A percentile compares a stretch with the other conserved stretches of the same genome.
These are phyloP conservation scores for Penicillium polonicum DNA, from an alignment of 2,329 filamentous ascomycete species.

Conservation along the genomic window DNA sequence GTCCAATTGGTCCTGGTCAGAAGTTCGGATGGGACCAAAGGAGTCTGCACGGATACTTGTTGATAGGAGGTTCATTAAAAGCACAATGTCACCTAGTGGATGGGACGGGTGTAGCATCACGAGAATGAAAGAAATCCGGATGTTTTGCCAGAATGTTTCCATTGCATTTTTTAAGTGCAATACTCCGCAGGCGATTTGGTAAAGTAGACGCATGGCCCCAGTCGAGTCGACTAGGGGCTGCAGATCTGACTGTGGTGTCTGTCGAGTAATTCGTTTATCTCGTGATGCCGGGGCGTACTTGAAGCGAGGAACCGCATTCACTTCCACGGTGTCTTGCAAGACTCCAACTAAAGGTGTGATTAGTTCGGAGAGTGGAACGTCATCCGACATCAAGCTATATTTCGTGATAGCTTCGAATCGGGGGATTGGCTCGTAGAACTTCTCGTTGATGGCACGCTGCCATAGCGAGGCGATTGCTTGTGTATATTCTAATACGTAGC, in stretches of 20 bases:
- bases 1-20: constrained; percentile 39
- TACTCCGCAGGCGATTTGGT: constrained; percentile 52
- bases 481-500: constrained; percentile 51
- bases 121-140: constrained; percentile 58
- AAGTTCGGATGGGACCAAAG: constrained; percentile 54
- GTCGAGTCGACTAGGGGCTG: constrained; percentile 54
- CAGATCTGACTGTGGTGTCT: constrained; percentile 44
- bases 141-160: constrained; percentile 55
- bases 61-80: constrained; percentile 55
- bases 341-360: constrained; percentile 41
- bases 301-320: constrained; percentile 56
- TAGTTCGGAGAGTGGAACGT: constrained; percentile 37
- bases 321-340: constrained; percentile 48
- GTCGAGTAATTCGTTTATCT: constrained; percentile 39
- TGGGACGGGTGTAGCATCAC: constrained; percentile 60
- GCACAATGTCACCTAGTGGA: constrained; percentile 54
- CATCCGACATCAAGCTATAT: constrained; percentile 42
- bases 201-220: constrained; percentile 55
- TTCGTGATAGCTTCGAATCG: constrained; percentile 44
- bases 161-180: constrained; percentile 44
- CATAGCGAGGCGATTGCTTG: constrained; percentile 54
- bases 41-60: constrained; percentile 55
- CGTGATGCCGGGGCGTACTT: constrained; percentile 45
- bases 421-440: constrained; percentile 47
- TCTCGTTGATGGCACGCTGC: constrained; percentile 56